Evolutionary conservation across 2,329 filamentous ascomycete genomes (phyloP), one percentile per base, ranked within the genome.

Genomic region (Nemania diffusa): DNA sequence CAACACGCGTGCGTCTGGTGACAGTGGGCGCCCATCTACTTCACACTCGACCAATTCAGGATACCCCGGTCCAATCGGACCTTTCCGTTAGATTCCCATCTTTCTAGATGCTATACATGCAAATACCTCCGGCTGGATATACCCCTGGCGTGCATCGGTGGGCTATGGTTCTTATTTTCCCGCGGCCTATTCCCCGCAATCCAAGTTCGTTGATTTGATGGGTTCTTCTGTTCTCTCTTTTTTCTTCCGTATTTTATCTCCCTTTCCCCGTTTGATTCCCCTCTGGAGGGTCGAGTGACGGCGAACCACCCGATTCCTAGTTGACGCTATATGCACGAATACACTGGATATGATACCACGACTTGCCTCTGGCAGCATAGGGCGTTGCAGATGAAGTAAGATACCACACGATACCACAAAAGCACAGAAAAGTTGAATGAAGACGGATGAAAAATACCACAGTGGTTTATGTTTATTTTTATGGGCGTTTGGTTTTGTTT

Each of bases 31-130:
- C 79, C 93, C 93, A 80, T 95, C 92, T 78, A 97, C 93, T 84
- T 96, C 93, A 84, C 92, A 97, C 91, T 97, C 93, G 87, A 92
- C 91, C 79, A 89, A 90, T 92, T 95, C 93, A 89, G 93, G 93
- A 93, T 96, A 96, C 92, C 92, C 93, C 87, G 93, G 90, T 85
- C 92, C 92, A 74, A 91, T 94, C 87, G 92, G 92, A 86, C 91
- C 92, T 88, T 93, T 91, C 86, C 92, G 92, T 92, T 95, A 91
- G 90, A 89, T 83, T 84, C 79, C 77, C 74, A 72, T 75, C 76
- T 78, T 81, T 73, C 81, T 81, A 81, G 80, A 81, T 79, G 75
- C 79, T 80, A 79, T 83, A 82, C 80, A 83, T 84, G 82, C 82
- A 84, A 84, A 86, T 85, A 84, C 81, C 84, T 82, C 78, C 77